These are phyloP conservation scores for Populus tremula DNA, from an alignment of 345 rosid species.

Conservation along the genomic window DNA sequence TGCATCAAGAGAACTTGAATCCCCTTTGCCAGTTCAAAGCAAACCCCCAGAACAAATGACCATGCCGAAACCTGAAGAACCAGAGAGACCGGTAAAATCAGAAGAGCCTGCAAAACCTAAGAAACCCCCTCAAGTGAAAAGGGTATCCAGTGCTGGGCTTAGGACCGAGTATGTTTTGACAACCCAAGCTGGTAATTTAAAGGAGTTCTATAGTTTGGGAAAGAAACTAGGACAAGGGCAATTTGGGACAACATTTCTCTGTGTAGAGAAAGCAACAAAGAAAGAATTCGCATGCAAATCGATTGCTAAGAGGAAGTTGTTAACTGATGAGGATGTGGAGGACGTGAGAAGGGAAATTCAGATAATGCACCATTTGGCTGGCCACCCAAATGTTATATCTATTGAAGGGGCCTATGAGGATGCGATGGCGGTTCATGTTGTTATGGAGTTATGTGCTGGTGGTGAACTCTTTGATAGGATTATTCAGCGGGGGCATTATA, in stretches of 20 bases:
- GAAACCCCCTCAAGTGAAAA: constrained; percentile 20
- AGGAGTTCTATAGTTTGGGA: constrained; percentile 26
- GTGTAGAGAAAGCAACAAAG: constrained; percentile 21
- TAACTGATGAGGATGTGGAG: constrained; percentile 32
- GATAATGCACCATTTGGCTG: constrained; percentile 35
- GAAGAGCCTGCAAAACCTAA: constrained; percentile 18
- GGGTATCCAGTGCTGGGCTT: constrained; percentile 28
- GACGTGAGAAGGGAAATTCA: constrained; percentile 33
- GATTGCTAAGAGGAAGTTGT: constrained; percentile 33
- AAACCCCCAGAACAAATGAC: constrained; percentile 72
- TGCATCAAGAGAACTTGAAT: constrained; percentile 38
- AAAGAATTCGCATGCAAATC: constrained; percentile 32
- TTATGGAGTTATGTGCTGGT: constrained; percentile 34
- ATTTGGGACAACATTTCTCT: constrained; percentile 26
- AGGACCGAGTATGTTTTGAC: constrained; percentile 20
- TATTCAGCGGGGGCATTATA: constrained; percentile 27
- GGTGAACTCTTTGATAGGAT: constrained; percentile 34
- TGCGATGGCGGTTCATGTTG: constrained; percentile 27
- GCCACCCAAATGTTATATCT: constrained; percentile 34
- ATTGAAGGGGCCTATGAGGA: constrained; percentile 37
- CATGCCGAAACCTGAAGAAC: constrained; percentile 32
- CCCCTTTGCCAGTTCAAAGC: constrained; percentile 54
- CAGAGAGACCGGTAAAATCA: constrained; percentile 3
- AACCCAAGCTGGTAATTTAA: constrained; percentile 24
- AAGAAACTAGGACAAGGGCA: constrained; percentile 37